phyloP scores from a whole-genome alignment of 768 basidiomycete genomes.

The Kwoniella europaea region DNA sequence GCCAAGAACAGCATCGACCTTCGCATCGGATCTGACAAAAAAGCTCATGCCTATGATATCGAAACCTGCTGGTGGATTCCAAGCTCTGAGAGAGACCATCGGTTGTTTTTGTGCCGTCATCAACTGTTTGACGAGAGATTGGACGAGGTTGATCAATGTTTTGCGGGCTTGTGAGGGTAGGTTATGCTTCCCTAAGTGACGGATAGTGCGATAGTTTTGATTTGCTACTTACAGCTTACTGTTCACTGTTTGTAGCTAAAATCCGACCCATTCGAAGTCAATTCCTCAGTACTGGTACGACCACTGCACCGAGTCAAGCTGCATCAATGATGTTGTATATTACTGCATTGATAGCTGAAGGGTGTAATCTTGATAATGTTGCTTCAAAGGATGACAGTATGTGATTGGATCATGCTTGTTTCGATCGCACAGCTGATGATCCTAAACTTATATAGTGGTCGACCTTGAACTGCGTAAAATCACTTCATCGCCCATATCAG shows the following conservation, averaged over 20 bases:
- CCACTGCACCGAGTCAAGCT: constrained; percentile 35
- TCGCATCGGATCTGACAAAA: constrained; percentile 81
- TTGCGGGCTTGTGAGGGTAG: constrained; percentile 83
- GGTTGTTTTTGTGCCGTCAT: constrained; percentile 89
- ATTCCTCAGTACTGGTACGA: constrained; percentile 60
- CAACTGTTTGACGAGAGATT: constrained; percentile 84
- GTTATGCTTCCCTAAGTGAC: constrained; percentile 30
- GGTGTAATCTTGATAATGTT: constrained; percentile 83
- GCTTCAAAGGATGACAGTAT: constrained; percentile 68
- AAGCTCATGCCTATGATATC: constrained; percentile 88
- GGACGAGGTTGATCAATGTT: constrained; percentile 73
- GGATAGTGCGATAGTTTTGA: not conserved
- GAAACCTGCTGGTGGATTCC: constrained; percentile 67
- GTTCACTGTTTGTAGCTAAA: constrained; percentile 20
- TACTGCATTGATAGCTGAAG: constrained; percentile 80
- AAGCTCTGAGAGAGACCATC: constrained; percentile 89
- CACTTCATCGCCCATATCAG: constrained; percentile 74
- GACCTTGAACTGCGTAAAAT: constrained; percentile 67
- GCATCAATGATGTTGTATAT: constrained; percentile 74
- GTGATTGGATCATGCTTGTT: no score
- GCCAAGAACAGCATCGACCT: constrained; percentile 86
- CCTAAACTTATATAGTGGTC: no score
- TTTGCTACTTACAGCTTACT: no score
- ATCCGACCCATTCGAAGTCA: constrained; percentile 69
- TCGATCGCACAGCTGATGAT: no score